Evolutionary conservation across 1,284 basidiomycete genomes (phyloP), one percentile per base, ranked within the genome.

Genomic region (Laetiporus sulphureus): DNA sequence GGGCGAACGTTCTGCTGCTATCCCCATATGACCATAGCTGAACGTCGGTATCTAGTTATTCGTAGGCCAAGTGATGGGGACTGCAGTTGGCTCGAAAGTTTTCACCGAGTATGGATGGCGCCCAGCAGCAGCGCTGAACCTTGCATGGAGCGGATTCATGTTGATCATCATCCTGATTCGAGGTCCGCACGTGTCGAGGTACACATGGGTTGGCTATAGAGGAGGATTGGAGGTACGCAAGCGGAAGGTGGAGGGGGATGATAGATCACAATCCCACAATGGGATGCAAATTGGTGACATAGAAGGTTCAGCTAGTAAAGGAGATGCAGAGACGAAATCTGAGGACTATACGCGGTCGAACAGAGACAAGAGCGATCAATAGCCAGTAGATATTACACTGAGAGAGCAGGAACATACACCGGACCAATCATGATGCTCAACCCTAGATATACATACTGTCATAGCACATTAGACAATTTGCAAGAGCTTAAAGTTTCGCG

Each of bases 101-200:
- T 79, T 76, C 54, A 61, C 72, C 5, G 44, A 57, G 22, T 59
- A 72, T 41, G 75, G 76, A 10, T 79, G 76, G 77, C 63, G 66
- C 16, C 62, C 71, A 2, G 65, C 71, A 3, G 69, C 70, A 1
- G 70, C 62, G 3, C 58, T 73, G 25, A 70, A 69, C 1, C 54
- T 79, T n/a, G 73, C 61, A 1, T 71, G 71, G 40, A 63, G 67
- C 10, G 71, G 61, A 0, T 65, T 63, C 46, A 62, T 67, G 42
- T 36, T 73, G 4, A 16, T 64, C 29, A 46, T 72, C 0, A 52
- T 75, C 27, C 49, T 71, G n/a, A 5, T 62, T 12, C 63, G 72
- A 3, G 73, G 73, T 1, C 72, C 71, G 16, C 65, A 72, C 30
- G 60, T 59, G 32, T 41, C 48, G 29, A 58, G 63, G 10, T 56